Evolutionary conservation across 768 basidiomycete species (phyloP), one percentile per base, ranked within the genome.

Genomic region (Hysterangium stoloniferum): DNA sequence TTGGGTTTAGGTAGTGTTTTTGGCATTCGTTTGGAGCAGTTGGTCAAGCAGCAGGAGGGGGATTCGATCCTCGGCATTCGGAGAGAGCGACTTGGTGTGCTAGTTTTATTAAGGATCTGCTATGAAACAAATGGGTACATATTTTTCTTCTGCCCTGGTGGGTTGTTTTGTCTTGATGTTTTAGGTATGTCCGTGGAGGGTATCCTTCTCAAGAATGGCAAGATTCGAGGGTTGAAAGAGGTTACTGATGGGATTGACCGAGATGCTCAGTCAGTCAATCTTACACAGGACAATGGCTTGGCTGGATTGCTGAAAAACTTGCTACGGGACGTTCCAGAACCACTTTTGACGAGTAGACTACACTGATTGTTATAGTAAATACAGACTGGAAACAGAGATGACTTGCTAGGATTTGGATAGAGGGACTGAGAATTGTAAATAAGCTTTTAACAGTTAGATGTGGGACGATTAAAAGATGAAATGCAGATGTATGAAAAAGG

Each of bases 121-220:
- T 9, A 98, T 99, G 95, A 77, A 86, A 62, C 94, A 97, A 65
- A 98, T 98, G 95, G 95, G 95, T 96, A 52, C 56, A 84, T 69
- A 12, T 15, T 27, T 27, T 11, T 37, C 24, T 52, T 44, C 22
- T 40, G 38, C 6, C 24, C 19, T 6, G 6, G 19, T 40, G 19
- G 28, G 33, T 17, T 34, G 13, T 13, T 34, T 46, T 25, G 48
- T 34, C 36, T 62, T 27, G 19, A 9, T 24, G 28, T 38, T 31
- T 43, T 57, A 98, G 95, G 98, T 70, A 93, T 99, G 91, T 97
- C 95, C 7, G 76, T 99, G 34, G 95, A 98, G 68, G 95, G 95
- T 52, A 95, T 99, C 56, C 98, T 99, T 76, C 79, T 96, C 49
- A 93, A 94, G 71, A 96, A 94, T 60, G 95, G 95, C 47, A 98